A percentile compares a stretch with the other conserved stretches of the same genome.
phyloP scores from a whole-genome alignment of 257 asterid species.

The Buddleja alternifolia region DNA sequence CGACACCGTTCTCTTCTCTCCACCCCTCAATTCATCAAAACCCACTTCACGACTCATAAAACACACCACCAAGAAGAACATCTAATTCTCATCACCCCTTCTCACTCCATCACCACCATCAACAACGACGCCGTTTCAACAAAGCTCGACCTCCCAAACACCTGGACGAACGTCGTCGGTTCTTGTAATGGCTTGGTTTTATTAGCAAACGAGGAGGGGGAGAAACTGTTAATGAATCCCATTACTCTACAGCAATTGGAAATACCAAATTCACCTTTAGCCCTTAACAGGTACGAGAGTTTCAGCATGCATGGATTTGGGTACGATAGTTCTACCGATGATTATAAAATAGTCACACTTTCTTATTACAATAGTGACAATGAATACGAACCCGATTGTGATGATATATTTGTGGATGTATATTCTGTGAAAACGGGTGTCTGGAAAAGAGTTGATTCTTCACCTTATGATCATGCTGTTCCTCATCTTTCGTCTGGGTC shows the following conservation, averaged over 20 bases:
- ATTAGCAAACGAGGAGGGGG: slow-evolving; percentile 2
- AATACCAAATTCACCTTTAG: slow-evolving; percentile 30
- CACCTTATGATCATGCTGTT: slow-evolving; percentile 47
- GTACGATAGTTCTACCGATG: slow-evolving; percentile 41
- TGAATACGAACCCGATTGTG: slow-evolving; percentile 35
- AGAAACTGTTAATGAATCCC: slow-evolving; percentile 41
- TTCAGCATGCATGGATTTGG: slow-evolving; percentile 47
- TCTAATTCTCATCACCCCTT: slow-evolving; percentile 28
- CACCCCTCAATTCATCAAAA: slow-evolving; percentile 30
- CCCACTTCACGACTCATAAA: slow-evolving; percentile 26
- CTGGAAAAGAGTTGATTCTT: slow-evolving; percentile 45
- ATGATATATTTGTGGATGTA: slow-evolving; percentile 44
- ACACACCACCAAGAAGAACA: slow-evolving; percentile 24
- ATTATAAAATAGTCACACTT: slow-evolving; percentile 49
- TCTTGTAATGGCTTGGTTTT: slow-evolving; percentile 43
- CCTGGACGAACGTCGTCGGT: slow-evolving; percentile 26
- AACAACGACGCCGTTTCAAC: neutral
- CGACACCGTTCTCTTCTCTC: slow-evolving; percentile 33
- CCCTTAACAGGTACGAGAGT: slow-evolving; percentile 27
- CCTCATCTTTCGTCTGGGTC: slow-evolving; percentile 33
- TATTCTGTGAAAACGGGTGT: slow-evolving; percentile 36
- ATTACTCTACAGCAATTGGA: slow-evolving; percentile 29
- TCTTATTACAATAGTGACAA: slow-evolving; percentile 33
- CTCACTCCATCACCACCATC: slow-evolving; percentile 18
- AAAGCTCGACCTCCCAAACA: slow-evolving; percentile 13